phyloP scores from a whole-genome alignment of 371 early-diverging fungal genomes.

The Mucor circinelloides region DNA sequence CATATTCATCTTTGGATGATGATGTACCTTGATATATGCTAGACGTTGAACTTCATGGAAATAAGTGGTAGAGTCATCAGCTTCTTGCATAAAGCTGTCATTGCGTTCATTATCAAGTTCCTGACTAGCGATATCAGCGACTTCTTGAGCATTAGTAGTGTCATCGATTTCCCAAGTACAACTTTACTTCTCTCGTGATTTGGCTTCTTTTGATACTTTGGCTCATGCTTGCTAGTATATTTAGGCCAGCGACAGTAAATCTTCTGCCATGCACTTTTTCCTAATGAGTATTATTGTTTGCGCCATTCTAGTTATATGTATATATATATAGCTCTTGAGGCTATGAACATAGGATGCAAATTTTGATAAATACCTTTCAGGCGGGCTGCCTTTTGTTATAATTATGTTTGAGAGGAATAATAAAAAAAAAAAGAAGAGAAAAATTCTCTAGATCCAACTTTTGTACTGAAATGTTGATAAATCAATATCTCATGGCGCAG shows the following conservation, averaged over 20 bases:
- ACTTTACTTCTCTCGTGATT: slow-evolving; percentile 7
- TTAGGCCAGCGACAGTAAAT: slow-evolving; percentile 8
- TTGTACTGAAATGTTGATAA: too few species aligned
- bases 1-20: slow-evolving; percentile 12
- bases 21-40: not conserved
- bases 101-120: slow-evolving; percentile 6
- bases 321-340: too few species aligned
- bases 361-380: too few species aligned
- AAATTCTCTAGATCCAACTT: too few species aligned
- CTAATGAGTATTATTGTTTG: too few species aligned
- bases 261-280: slow-evolving; percentile 11
- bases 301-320: too few species aligned
- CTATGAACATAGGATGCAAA: too few species aligned
- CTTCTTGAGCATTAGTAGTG: not conserved
- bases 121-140: slow-evolving; percentile 8
- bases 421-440: too few species aligned
- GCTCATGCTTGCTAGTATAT: slow-evolving; percentile 7
- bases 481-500: too few species aligned
- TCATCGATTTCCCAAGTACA: slow-evolving; percentile 3
- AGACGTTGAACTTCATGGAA: slow-evolving; percentile 3
- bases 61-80: slow-evolving; percentile 9
- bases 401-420: too few species aligned
- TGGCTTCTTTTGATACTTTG: slow-evolving; percentile 8
- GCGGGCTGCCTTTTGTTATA: too few species aligned
- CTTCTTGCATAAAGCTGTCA: slow-evolving; percentile 4